Conservation (phyloP, 2,329 filamentous ascomycete genomes). For the Ascochyta lentis region DNA sequence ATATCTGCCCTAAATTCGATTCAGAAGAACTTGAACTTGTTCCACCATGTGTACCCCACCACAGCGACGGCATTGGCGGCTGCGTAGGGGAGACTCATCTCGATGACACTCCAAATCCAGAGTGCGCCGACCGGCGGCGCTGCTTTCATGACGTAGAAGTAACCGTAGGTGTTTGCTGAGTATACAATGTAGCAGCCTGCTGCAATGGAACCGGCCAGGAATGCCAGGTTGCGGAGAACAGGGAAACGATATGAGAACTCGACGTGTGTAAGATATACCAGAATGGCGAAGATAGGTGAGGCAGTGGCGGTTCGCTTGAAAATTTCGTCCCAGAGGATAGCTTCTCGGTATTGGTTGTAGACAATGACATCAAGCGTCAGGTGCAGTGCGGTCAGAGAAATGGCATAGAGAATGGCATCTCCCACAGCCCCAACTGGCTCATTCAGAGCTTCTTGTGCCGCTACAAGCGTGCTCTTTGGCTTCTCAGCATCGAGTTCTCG, state of each 20-base stretch:
- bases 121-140: slow-evolving; percentile 87
- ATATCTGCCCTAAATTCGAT: background rate
- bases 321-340: slow-evolving; percentile 67
- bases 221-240: slow-evolving; percentile 59
- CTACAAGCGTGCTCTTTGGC: slow-evolving; percentile 52
- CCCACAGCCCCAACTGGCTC: slow-evolving; percentile 55
- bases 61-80: slow-evolving; percentile 62
- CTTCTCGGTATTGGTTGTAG: slow-evolving; percentile 77
- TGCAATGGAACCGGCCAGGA: slow-evolving; percentile 66
- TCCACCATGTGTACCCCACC: slow-evolving; percentile 61
- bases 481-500: slow-evolving; percentile 52
- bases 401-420: slow-evolving; percentile 57
- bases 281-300: slow-evolving; percentile 53
- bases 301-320: slow-evolving; percentile 57
- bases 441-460: slow-evolving; percentile 42
- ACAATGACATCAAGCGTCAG: slow-evolving; percentile 81
- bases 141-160: slow-evolving; percentile 89
- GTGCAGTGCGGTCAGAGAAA: slow-evolving; percentile 73
- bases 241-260: slow-evolving; percentile 53
- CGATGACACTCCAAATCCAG: slow-evolving; percentile 93
- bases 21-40: slow-evolving; percentile 58
- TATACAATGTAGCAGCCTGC: slow-evolving; percentile 82
- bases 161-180: slow-evolving; percentile 79
- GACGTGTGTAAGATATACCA: slow-evolving; percentile 55
- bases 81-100: slow-evolving; percentile 76